Evolutionary conservation across 495 filamentous ascomycete species (phyloP).

Genomic region (Hypoxylon perforatum): DNA sequence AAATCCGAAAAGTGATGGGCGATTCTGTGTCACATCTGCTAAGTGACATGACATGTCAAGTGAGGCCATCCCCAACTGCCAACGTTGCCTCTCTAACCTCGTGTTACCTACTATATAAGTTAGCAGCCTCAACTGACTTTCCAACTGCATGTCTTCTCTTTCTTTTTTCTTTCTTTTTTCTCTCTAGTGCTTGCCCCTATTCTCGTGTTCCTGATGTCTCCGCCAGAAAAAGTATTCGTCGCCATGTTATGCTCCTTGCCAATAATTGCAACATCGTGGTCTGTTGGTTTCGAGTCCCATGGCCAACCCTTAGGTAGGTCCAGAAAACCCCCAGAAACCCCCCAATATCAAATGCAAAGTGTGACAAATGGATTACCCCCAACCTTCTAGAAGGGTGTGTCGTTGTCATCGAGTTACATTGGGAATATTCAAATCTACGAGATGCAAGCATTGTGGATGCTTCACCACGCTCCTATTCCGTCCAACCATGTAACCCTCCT

Average conservation of each 20-base stretch:
- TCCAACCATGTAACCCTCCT: constrained; percentile 28
- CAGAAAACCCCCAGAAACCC: too few relatives aligned
- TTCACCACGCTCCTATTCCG: constrained; percentile 4
- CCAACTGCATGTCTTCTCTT: not conserved
- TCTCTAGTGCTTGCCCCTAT: not conserved
- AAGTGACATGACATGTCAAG: not conserved
- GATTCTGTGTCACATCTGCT: too few relatives aligned
- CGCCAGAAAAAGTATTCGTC: not conserved
- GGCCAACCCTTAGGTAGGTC: not conserved
- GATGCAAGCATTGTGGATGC: constrained; percentile 8
- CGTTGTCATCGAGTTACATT: constrained; percentile 34
- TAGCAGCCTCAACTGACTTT: not conserved
- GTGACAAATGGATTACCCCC: constrained; percentile 35
- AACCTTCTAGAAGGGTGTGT: constrained; percentile 18
- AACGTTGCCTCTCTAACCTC: not conserved
- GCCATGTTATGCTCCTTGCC: constrained; percentile 12
- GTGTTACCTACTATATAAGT: not conserved
- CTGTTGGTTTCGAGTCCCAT: not conserved
- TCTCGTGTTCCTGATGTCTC: not conserved
- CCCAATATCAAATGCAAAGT: constrained; percentile 21
- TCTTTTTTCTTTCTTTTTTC: not conserved
- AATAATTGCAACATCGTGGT: constrained; percentile 24
- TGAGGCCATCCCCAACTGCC: not conserved
- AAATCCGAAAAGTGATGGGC: too few relatives aligned
- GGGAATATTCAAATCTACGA: constrained; percentile 3